These are phyloP conservation scores for Adansonia grandidieri DNA, from an alignment of 441 rosid genomes.

Conservation along the genomic window DNA sequence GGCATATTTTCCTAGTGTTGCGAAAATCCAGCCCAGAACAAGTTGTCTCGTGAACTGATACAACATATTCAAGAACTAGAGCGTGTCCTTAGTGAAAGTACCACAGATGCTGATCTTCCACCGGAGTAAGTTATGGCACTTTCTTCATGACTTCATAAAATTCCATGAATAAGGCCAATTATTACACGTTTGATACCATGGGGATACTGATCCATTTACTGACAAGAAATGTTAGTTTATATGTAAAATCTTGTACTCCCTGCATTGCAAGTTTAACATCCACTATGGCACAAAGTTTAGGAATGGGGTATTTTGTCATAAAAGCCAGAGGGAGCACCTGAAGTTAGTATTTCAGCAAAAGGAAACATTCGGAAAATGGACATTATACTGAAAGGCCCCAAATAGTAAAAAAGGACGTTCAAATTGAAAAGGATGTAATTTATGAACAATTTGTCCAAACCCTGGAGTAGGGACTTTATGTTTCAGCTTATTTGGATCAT, in stretches of 20 bases:
- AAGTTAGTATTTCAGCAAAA: conserved; percentile 2
- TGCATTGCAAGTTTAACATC: not conserved
- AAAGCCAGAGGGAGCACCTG: not conserved
- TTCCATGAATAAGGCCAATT: conserved; percentile 19
- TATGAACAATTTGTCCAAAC: conserved; percentile 5
- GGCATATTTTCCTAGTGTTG: conserved; percentile 86
- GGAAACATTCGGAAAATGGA: not conserved
- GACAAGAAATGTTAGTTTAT: conserved; percentile 5
- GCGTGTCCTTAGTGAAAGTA: conserved; percentile 78
- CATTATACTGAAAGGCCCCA: not conserved
- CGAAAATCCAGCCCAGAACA: conserved; percentile 76
- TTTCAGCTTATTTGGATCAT: not conserved
- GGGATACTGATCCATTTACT: not conserved
- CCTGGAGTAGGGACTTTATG: conserved; percentile 13
- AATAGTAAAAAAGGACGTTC: conserved; percentile 3
- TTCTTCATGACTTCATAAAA: conserved; percentile 29
- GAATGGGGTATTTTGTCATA: not conserved
- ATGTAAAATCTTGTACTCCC: not conserved
- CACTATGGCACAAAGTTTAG: not conserved
- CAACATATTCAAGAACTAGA: conserved; percentile 94
- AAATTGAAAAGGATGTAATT: not conserved
- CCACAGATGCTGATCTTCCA: conserved; percentile 80
- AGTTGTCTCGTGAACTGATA: conserved; percentile 72
- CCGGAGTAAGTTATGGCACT: conserved; percentile 62
- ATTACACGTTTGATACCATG: conserved; percentile 4